Conservation (phyloP, 169 alveolate genomes). For the Plasmodium ovale region DNA sequence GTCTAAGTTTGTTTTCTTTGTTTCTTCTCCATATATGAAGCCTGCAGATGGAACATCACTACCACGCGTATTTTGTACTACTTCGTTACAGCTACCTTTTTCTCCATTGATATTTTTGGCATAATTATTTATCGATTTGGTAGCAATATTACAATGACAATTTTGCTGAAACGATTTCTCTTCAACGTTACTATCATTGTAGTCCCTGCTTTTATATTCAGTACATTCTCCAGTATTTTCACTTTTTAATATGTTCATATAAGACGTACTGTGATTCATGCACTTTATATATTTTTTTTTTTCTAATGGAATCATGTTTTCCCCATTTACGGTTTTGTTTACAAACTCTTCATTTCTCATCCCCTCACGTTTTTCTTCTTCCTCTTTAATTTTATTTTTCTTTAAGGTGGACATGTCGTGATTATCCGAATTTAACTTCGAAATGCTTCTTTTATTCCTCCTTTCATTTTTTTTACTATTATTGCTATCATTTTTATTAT, state of each 20-base stretch:
- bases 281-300: neutral
- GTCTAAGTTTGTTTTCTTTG: neutral
- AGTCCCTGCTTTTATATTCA: neutral
- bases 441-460: slow-evolving; percentile 51
- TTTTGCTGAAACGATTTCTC: neutral
- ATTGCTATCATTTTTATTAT: slow-evolving; percentile 9
- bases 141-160: neutral
- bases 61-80: neutral
- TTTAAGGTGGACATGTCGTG: slow-evolving; percentile 4
- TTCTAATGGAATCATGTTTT: neutral
- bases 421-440: slow-evolving; percentile 12
- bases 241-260: neutral
- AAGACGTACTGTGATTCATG: neutral
- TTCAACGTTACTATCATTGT: neutral
- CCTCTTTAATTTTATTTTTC: slow-evolving; percentile 29
- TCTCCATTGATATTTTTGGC: neutral
- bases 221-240: neutral
- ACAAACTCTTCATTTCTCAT: neutral
- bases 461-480: neutral
- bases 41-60: neutral
- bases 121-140: neutral
- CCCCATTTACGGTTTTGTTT: neutral
- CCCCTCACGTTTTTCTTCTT: too few relatives aligned
- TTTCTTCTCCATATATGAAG: too few relatives aligned
- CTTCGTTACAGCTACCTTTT: neutral